Conservation (phyloP, 1,284 basidiomycete genomes). For the Tilletia caries region DNA sequence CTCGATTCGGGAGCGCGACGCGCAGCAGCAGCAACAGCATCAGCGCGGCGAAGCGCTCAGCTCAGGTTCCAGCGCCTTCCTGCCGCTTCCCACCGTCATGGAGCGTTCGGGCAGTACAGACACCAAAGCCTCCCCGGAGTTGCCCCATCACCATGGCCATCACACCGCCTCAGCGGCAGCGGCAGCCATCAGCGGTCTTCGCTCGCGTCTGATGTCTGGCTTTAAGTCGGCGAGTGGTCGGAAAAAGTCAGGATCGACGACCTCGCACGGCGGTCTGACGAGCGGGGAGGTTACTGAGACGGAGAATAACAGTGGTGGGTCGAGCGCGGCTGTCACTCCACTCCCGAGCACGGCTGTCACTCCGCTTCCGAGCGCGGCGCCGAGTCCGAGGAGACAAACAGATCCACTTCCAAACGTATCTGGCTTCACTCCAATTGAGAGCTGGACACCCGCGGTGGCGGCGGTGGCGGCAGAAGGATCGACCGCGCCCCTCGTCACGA, state of each 20-base stretch:
- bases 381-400: not conserved
- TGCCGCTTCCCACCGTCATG: conserved; percentile 7
- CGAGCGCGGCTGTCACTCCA: not conserved
- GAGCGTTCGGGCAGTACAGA: conserved; percentile 7
- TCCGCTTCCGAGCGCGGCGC: not conserved
- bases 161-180: conserved; percentile 2
- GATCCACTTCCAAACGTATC: not conserved
- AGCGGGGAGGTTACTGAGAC: conserved; percentile 12
- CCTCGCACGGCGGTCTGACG: not conserved
- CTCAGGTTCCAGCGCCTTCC: not conserved
- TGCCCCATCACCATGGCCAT: not conserved
- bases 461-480: too few species aligned
- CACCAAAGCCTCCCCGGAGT: not conserved
- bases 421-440: not conserved
- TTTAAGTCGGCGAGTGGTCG: not conserved
- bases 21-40: not conserved
- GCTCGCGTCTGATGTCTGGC: not conserved
- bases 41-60: not conserved
- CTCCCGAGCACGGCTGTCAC: not conserved
- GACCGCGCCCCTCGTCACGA: not conserved
- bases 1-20: not conserved
- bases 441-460: too few species aligned
- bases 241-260: not conserved
- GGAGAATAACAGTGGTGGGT: not conserved
- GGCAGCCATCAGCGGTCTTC: not conserved